Conservation (phyloP, 495 filamentous ascomycete genomes). For the Geoglossum glabrum region DNA sequence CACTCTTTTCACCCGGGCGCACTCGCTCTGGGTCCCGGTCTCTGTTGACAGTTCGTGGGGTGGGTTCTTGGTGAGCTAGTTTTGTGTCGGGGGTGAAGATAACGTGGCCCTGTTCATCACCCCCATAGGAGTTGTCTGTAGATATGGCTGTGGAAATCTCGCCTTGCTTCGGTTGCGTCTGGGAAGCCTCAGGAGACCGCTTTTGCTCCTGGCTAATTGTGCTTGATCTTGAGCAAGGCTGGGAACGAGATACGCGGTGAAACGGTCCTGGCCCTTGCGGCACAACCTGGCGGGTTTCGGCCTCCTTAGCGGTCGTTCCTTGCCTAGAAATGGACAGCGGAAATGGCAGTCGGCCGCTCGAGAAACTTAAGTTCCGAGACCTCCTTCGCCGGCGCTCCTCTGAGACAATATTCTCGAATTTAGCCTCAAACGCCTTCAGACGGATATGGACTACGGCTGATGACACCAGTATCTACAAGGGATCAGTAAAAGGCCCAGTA, state of each 20-base stretch:
- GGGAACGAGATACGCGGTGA: background rate
- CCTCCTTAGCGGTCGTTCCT: background rate
- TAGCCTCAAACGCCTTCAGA: conserved; percentile 47
- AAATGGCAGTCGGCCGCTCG: conserved; percentile 1
- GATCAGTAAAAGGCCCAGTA: background rate
- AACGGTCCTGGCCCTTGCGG: background rate
- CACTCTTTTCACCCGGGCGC: conserved; percentile 8
- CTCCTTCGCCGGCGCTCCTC: conserved; percentile 13
- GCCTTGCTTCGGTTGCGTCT: background rate
- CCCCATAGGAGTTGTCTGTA: background rate
- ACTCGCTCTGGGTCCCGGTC: too few species aligned
- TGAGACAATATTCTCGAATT: conserved; percentile 32
- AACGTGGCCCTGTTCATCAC: background rate
- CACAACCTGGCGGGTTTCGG: background rate
- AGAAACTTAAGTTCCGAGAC: background rate
- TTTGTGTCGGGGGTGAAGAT: background rate
- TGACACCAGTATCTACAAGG: conserved; percentile 33
- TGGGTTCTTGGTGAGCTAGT: background rate
- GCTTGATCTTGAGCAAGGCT: background rate
- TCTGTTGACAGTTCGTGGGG: background rate
- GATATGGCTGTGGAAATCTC: background rate
- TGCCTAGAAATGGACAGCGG: background rate
- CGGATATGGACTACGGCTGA: conserved; percentile 42
- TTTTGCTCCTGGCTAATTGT: background rate
- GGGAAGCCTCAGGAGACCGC: background rate